Conservation (phyloP, 495 filamentous ascomycete genomes). For the Ramalina intermedia region DNA sequence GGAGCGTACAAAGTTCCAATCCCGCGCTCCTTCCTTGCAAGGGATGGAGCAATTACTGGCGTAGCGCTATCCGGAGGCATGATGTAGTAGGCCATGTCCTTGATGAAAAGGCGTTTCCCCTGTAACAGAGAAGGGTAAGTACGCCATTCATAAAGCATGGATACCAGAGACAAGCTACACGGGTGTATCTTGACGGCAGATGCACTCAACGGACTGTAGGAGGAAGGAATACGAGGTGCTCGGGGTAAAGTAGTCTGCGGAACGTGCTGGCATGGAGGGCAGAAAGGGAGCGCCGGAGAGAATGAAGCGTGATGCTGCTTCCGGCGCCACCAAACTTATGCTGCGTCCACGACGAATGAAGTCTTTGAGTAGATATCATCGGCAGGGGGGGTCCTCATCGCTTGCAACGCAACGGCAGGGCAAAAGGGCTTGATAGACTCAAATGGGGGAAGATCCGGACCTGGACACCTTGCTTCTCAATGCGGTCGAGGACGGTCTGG, state of each 20-base stretch:
- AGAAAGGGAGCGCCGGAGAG: too few relatives aligned
- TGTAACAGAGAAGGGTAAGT: conserved; percentile 27
- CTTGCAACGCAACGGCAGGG: too few relatives aligned
- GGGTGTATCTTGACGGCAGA: background rate
- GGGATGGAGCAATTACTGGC: conserved; percentile 59
- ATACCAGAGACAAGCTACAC: too few relatives aligned
- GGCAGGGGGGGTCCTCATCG: too few relatives aligned
- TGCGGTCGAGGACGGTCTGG: conserved; percentile 54
- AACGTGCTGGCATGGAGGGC: too few relatives aligned
- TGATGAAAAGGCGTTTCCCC: conserved; percentile 85
- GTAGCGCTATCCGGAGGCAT: conserved; percentile 56
- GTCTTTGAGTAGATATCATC: too few relatives aligned
- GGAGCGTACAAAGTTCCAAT: conserved; percentile 34
- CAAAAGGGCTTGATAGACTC: too few relatives aligned
- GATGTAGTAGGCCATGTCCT: conserved; percentile 88
- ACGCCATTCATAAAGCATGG: background rate
- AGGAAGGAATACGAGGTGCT: background rate
- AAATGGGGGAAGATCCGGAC: conserved; percentile 33
- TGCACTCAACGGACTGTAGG: background rate
- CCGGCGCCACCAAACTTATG: too few relatives aligned
- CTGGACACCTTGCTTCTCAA: conserved; percentile 52
- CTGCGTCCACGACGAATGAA: too few relatives aligned
- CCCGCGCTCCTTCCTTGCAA: conserved; percentile 46
- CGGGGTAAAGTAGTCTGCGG: too few relatives aligned
- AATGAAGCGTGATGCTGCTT: too few relatives aligned